phyloP scores from a whole-genome alignment of 2,329 filamentous ascomycete genomes.

The Hypoxylon sp. region DNA sequence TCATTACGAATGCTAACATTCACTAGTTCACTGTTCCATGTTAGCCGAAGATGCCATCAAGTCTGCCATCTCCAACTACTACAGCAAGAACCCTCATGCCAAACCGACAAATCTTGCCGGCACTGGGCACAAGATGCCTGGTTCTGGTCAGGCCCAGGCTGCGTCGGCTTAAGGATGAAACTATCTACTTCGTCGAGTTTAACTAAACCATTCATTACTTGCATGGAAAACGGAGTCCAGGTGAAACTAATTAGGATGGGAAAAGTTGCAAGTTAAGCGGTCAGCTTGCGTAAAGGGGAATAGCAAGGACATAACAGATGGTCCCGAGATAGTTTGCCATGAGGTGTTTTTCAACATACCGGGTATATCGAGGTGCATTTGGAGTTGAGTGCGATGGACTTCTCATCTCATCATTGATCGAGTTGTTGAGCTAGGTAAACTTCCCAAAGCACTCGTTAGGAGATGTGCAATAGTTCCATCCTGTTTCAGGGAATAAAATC shows the following conservation, averaged over 20 bases:
- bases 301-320: slow-evolving; percentile 8
- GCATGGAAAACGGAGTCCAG: slow-evolving; percentile 38
- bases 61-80: slow-evolving; percentile 90
- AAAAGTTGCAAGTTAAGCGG: slow-evolving; percentile 27
- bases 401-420: slow-evolving; percentile 23
- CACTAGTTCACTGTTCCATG: slow-evolving; percentile 88
- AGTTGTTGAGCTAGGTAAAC: slow-evolving; percentile 10
- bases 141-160: slow-evolving; percentile 61
- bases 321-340: neutral
- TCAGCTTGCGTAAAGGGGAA: neutral
- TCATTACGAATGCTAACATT: slow-evolving; percentile 48
- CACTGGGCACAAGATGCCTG: slow-evolving; percentile 77
- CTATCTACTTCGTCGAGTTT: neutral
- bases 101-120: slow-evolving; percentile 82
- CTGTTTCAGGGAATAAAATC: slow-evolving; percentile 29
- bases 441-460: slow-evolving; percentile 32
- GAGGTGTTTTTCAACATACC: slow-evolving; percentile 11
- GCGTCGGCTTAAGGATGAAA: slow-evolving; percentile 40
- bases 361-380: slow-evolving; percentile 5
- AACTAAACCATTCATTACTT: slow-evolving; percentile 26
- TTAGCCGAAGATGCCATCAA: slow-evolving; percentile 94
- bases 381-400: slow-evolving; percentile 28
- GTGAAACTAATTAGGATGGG: slow-evolving; percentile 18
- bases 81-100: slow-evolving; percentile 88
- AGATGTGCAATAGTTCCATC: slow-evolving; percentile 26